A percentile compares a stretch with the other conserved stretches of the same genome.
phyloP scores from a whole-genome alignment of 1,284 basidiomycete species.

The Leccinum subspadiceum region DNA sequence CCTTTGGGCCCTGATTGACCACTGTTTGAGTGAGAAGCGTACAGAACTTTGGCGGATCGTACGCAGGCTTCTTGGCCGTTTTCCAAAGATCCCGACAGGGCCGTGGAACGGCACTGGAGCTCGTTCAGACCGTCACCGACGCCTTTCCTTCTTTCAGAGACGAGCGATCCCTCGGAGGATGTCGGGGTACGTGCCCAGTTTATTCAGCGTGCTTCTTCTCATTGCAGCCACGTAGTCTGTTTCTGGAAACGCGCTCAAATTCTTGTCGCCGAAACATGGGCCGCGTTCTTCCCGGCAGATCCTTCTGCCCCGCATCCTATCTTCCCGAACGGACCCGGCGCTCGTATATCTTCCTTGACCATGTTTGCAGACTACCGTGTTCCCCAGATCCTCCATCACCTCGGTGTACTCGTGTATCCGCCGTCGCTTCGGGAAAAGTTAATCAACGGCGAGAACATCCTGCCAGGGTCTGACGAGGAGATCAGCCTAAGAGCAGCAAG shows the following conservation, averaged over 20 bases:
- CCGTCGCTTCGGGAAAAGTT: constrained; percentile 51
- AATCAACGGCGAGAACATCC: constrained; percentile 40
- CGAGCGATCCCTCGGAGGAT: constrained; percentile 55
- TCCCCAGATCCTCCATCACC: constrained; percentile 80
- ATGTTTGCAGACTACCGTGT: constrained; percentile 90
- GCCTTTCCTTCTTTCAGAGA: constrained; percentile 77
- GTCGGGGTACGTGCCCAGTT: constrained; percentile 44
- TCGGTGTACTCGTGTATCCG: constrained; percentile 70
- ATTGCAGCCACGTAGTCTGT: constrained; percentile 44
- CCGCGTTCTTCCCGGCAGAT: constrained; percentile 64
- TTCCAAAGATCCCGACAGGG: constrained; percentile 53
- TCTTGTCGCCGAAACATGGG: constrained; percentile 82
- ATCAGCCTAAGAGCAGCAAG: constrained; percentile 71
- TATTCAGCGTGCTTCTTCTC: constrained; percentile 2
- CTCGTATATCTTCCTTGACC: constrained; percentile 64
- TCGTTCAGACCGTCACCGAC: constrained; percentile 68
- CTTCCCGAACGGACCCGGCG: constrained; percentile 54
- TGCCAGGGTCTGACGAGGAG: constrained; percentile 61
- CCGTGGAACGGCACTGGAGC: constrained; percentile 63
- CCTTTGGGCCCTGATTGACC: constrained; percentile 6
- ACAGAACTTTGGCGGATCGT: constrained; percentile 71
- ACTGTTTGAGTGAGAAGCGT: constrained; percentile 6
- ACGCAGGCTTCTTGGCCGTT: constrained; percentile 58
- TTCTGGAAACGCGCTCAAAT: constrained; percentile 88
- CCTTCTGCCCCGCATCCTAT: constrained; percentile 55